phyloP scores from a whole-genome alignment of 78 protist genomes.

The Mantamonas sphyraenae region DNA sequence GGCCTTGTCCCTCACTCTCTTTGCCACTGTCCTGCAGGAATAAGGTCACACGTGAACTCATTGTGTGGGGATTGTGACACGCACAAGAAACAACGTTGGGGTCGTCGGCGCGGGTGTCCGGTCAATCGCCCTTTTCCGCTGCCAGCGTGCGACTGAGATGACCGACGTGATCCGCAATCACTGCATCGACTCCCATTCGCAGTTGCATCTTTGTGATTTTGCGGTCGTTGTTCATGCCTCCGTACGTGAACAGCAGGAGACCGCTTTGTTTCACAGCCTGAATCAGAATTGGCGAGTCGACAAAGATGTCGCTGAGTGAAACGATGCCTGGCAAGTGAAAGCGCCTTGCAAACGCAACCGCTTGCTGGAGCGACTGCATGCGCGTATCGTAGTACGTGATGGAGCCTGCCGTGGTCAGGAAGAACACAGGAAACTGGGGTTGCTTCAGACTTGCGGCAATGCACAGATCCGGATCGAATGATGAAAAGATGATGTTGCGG shows the following conservation, averaged over 20 bases:
- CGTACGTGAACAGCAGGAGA: conserved; percentile 53
- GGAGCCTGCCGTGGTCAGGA: conserved; percentile 46
- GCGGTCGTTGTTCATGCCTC: conserved; percentile 51
- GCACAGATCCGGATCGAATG: conserved; percentile 62
- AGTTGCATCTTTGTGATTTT: conserved; percentile 39
- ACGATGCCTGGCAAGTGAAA: conserved; percentile 48
- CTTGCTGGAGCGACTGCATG: conserved; percentile 27
- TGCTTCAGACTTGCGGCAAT: conserved; percentile 37
- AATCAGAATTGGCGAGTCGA: conserved; percentile 36
- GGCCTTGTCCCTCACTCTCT: no score
- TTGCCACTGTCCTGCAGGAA: no score
- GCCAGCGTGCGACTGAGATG: background rate
- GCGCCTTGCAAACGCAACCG: conserved; percentile 45
- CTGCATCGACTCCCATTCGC: conserved; percentile 50
- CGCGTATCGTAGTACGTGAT: conserved; percentile 45
- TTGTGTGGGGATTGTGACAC: no score
- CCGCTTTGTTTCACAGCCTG: conserved; percentile 41
- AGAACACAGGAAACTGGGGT: conserved; percentile 67
- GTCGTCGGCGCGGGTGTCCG: no score
- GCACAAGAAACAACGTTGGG: no score
- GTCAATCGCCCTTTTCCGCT: no score
- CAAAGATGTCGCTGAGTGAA: conserved; percentile 32
- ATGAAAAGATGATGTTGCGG: conserved; percentile 53
- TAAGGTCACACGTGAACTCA: no score
- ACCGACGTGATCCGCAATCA: conserved; percentile 38